These are phyloP conservation scores for Diversispora eburnea DNA, from an alignment of 192 early-diverging fungal genomes.

Conservation along the genomic window DNA sequence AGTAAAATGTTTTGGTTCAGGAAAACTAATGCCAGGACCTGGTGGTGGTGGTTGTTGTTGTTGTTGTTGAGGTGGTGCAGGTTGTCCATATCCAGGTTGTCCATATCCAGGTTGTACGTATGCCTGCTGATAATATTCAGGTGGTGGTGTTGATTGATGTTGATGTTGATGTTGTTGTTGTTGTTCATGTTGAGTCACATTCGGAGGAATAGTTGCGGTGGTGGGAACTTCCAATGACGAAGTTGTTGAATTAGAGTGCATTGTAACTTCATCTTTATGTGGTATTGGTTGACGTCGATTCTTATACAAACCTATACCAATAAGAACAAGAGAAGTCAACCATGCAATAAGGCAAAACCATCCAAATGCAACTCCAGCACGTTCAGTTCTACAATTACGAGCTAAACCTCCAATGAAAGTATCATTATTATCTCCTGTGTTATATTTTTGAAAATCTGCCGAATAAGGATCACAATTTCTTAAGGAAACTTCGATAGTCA, in stretches of 20 bases:
- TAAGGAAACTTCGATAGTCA: conserved; percentile 13
- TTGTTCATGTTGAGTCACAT: neutral
- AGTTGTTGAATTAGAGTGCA: conserved; percentile 18
- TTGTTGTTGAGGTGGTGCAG: neutral
- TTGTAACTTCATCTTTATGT: neutral
- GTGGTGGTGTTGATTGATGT: conserved; percentile 3
- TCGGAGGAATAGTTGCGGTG: too few relatives aligned
- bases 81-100: neutral
- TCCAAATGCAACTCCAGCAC: conserved; percentile 16
- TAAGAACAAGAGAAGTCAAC: conserved; percentile 16
- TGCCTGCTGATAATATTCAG: neutral
- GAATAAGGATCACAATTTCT: conserved; percentile 15
- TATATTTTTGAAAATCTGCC: neutral
- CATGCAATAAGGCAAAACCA: conserved; percentile 23
- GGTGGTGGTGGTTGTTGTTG: neutral
- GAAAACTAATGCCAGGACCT: neutral
- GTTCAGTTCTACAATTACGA: conserved; percentile 8
- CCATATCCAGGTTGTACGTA: too few relatives aligned
- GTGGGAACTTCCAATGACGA: conserved; percentile 10
- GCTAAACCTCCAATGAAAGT: conserved; percentile 13
- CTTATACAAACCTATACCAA: conserved; percentile 3
- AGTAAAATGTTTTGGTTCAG: neutral
- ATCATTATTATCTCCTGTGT: neutral
- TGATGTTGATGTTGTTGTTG: conserved; percentile 5
- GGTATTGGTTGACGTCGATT: conserved; percentile 17